These are phyloP conservation scores for Arachis hypogaea DNA, from an alignment of 306 rosid genomes.

Conservation along the genomic window DNA sequence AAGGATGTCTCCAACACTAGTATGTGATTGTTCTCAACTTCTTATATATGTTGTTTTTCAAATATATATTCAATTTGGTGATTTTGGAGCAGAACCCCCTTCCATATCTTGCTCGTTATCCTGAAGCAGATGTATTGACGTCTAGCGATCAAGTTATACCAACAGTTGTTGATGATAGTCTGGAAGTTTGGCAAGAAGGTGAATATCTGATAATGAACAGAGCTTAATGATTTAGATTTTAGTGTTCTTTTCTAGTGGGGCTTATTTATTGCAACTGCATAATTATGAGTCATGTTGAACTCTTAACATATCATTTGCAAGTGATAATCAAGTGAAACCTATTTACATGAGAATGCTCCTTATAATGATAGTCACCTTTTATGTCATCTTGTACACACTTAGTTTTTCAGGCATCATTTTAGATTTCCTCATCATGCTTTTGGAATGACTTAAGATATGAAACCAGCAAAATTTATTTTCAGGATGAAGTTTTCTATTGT, in stretches of 20 bases:
- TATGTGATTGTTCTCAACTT: slow-evolving; percentile 3
- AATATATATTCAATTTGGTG: slow-evolving; percentile 36
- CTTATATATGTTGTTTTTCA: slow-evolving; percentile 31
- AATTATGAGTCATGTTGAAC: slow-evolving; percentile 19
- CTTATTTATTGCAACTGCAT: neutral
- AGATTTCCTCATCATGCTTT: slow-evolving; percentile 2
- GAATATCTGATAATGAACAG: slow-evolving; percentile 34
- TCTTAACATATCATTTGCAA: slow-evolving; percentile 7
- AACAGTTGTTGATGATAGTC: slow-evolving; percentile 86
- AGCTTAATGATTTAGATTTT: slow-evolving; percentile 1
- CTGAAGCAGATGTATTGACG: slow-evolving; percentile 92
- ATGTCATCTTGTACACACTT: slow-evolving; percentile 10
- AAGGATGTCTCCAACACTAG: slow-evolving; percentile 12
- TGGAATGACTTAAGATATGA: slow-evolving; percentile 26
- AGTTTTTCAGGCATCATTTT: slow-evolving; percentile 13
- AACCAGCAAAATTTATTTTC: slow-evolving; percentile 13
- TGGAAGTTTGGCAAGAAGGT: slow-evolving; percentile 90
- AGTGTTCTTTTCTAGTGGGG: neutral
- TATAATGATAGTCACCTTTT: slow-evolving; percentile 29
- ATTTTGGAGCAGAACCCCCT: slow-evolving; percentile 87
- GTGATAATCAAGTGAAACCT: slow-evolving; percentile 21
- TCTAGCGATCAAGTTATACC: slow-evolving; percentile 95
- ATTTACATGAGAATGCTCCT: slow-evolving; percentile 7
- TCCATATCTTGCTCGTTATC: slow-evolving; percentile 90
- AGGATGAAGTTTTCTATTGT: neutral